phyloP scores from a whole-genome alignment of 1,139 yeast species.

The Hyphopichia wangnamkhiaoensis region DNA sequence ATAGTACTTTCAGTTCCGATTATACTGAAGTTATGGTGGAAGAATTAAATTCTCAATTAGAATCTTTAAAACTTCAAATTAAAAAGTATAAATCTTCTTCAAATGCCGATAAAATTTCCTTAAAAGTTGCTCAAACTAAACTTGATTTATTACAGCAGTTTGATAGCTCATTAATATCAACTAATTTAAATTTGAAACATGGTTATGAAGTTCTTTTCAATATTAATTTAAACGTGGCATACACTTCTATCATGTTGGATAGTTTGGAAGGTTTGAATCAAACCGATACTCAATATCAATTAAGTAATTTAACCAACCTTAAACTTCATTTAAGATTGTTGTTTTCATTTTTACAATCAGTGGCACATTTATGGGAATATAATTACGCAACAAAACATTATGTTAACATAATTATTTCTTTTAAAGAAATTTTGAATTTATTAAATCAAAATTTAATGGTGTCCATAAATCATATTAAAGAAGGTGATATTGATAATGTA shows the following conservation, averaged over 20 bases:
- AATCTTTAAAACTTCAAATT: constrained; percentile 17
- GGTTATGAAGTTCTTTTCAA: constrained; percentile 9
- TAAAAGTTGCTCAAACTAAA: constrained; percentile 11
- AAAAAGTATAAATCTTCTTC: constrained; percentile 13
- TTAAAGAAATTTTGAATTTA: constrained; percentile 1
- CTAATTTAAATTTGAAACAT: constrained; percentile 4
- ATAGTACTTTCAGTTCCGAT: constrained; percentile 4
- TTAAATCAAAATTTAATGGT: constrained; percentile 3
- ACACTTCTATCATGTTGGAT: constrained; percentile 4
- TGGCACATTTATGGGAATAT: constrained; percentile 10
- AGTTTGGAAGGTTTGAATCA: constrained; percentile 5
- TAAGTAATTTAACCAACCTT: constrained; percentile 3
- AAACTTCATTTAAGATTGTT: constrained; percentile 1
- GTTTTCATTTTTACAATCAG: constrained; percentile 3
- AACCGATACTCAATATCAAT: constrained; percentile 2
- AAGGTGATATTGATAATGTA: constrained; percentile 7
- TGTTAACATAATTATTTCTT: constrained; percentile 4
- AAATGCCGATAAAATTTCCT: constrained; percentile 9
- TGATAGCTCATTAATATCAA: constrained; percentile 7
- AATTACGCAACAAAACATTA: constrained; percentile 7
- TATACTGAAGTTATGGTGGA: constrained; percentile 4
- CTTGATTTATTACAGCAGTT: constrained; percentile 11
- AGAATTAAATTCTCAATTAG: constrained; percentile 12
- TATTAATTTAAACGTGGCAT: constrained; percentile 7
- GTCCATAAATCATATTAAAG: constrained; percentile 6